Conservation (phyloP, 2,329 filamentous ascomycete species). For the Beauveria caledonica region DNA sequence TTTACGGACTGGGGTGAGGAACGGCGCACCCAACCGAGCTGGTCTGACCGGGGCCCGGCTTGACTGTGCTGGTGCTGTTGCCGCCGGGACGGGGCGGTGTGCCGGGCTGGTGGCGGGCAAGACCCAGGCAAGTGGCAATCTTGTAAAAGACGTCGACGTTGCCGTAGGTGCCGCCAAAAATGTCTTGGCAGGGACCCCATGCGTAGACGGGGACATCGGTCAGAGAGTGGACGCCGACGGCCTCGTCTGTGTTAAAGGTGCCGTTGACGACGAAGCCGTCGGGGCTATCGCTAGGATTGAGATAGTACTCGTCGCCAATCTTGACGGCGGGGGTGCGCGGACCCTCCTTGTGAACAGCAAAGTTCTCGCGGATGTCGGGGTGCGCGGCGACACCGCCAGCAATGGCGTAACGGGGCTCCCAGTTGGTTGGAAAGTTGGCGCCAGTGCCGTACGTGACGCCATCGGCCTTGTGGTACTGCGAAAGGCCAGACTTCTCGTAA, state of each 20-base stretch:
- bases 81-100: slow-evolving; percentile 1
- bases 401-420: slow-evolving; percentile 77
- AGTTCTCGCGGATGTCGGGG: slow-evolving; percentile 72
- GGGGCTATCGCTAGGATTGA: slow-evolving; percentile 56
- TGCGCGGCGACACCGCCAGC: slow-evolving; percentile 62
- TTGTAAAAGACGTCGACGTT: slow-evolving; percentile 69
- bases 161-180: slow-evolving; percentile 63
- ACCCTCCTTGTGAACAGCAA: slow-evolving; percentile 58
- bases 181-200: slow-evolving; percentile 68
- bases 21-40: not conserved
- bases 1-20: not conserved
- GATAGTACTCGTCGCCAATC: slow-evolving; percentile 49
- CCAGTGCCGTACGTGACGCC: slow-evolving; percentile 64
- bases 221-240: slow-evolving; percentile 66
- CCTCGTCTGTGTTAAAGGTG: slow-evolving; percentile 54
- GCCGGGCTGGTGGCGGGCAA: slow-evolving; percentile 27
- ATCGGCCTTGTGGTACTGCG: slow-evolving; percentile 59
- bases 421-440: slow-evolving; percentile 71
- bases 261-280: slow-evolving; percentile 69
- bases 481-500: slow-evolving; percentile 65
- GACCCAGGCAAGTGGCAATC: slow-evolving; percentile 60
- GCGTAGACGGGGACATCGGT: slow-evolving; percentile 75
- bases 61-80: not conserved
- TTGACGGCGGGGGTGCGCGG: slow-evolving; percentile 54
- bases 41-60: not conserved